These are phyloP conservation scores for Corymbia maculata DNA, from an alignment of 345 rosid genomes.

Conservation along the genomic window DNA sequence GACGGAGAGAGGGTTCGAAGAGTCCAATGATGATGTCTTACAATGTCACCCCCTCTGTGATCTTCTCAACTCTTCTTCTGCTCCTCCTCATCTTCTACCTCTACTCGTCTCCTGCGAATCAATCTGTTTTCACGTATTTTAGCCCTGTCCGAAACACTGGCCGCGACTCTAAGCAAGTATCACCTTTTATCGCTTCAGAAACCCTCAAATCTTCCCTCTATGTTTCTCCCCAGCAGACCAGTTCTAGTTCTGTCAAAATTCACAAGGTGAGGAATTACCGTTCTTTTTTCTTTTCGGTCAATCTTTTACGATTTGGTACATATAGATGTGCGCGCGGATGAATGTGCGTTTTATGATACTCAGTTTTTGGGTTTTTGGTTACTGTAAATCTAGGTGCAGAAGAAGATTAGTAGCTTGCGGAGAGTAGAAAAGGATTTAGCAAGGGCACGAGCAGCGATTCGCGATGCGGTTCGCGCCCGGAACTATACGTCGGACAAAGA, in stretches of 20 bases:
- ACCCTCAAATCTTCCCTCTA: background rate
- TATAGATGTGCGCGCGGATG: background rate
- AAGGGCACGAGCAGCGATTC: slow-evolving; percentile 16
- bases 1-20: background rate
- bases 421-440: slow-evolving; percentile 18
- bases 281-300: background rate
- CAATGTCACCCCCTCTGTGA: background rate
- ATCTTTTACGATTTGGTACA: background rate
- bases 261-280: background rate
- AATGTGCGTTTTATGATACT: background rate
- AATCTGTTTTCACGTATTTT: background rate
- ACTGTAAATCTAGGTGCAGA: background rate
- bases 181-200: background rate
- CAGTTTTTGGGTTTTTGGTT: background rate
- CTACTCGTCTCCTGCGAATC: background rate
- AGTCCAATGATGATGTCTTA: background rate
- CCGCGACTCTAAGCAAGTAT: background rate
- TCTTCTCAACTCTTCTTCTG: background rate
- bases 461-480: slow-evolving; percentile 19
- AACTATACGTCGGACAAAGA: slow-evolving; percentile 30
- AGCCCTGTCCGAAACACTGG: background rate
- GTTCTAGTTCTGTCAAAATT: background rate
- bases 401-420: background rate
- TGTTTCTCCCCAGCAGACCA: background rate
- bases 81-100: background rate